These are phyloP conservation scores for Penicillium parvum DNA, from an alignment of 495 filamentous ascomycete genomes.

Conservation along the genomic window DNA sequence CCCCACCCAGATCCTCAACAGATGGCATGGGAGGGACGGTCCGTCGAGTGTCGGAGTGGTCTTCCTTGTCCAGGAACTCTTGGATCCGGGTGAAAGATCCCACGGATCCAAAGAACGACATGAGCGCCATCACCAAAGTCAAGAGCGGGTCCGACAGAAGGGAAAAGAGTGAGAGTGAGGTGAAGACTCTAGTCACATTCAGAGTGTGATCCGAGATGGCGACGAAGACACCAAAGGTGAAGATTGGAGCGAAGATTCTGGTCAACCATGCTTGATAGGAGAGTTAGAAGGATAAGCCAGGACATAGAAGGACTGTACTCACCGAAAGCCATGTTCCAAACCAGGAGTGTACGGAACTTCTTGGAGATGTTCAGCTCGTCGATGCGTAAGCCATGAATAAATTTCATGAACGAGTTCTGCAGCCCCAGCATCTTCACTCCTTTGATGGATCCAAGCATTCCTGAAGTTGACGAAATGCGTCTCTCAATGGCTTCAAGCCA, in stretches of 20 bases:
- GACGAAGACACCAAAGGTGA: conserved; percentile 49
- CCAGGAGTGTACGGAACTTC: conserved; percentile 50
- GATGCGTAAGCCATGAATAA: conserved; percentile 48
- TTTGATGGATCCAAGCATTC: conserved; percentile 55
- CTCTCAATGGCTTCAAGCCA: conserved; percentile 45
- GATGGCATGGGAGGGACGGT: conserved; percentile 17
- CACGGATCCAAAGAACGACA: conserved; percentile 47
- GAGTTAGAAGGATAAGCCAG: too few relatives aligned
- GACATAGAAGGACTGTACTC: too few relatives aligned
- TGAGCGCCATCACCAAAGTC: conserved; percentile 53
- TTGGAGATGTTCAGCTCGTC: conserved; percentile 56
- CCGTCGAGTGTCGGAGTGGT: conserved; percentile 30
- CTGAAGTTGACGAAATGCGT: conserved; percentile 47
- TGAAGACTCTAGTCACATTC: conserved; percentile 51
- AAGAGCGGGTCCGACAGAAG: conserved; percentile 54
- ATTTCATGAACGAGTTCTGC: conserved; percentile 29
- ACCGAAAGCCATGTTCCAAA: conserved; percentile 53
- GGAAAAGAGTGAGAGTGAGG: conserved; percentile 56
- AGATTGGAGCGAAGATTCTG: conserved; percentile 47
- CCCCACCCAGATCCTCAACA: conserved; percentile 19
- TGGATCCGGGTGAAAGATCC: conserved; percentile 59
- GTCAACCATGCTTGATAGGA: conserved; percentile 48
- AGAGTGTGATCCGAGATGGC: conserved; percentile 47
- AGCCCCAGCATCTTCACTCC: conserved; percentile 62
- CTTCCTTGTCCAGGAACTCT: conserved; percentile 47